These are phyloP conservation scores for Boeremia lycopersici DNA, from an alignment of 2,329 filamentous ascomycete species.

Conservation along the genomic window DNA sequence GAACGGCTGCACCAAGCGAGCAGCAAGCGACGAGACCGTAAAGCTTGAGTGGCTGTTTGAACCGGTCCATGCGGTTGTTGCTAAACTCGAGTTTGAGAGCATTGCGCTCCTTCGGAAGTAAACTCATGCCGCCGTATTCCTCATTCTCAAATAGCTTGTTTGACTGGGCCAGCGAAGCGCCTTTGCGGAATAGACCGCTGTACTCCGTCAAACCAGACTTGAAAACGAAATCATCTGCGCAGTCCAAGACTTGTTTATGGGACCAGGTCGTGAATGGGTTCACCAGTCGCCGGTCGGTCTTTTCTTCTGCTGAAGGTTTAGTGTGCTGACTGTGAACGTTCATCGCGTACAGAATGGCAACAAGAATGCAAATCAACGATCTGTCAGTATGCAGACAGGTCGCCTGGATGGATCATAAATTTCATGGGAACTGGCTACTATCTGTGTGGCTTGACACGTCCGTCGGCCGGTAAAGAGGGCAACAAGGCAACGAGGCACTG, in stretches of 20 bases:
- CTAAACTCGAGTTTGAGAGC: not conserved
- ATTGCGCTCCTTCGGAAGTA: not conserved
- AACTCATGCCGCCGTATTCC: not conserved
- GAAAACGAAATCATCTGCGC: not conserved
- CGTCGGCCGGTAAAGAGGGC: not conserved
- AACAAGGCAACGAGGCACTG: not conserved
- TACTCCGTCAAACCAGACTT: not conserved
- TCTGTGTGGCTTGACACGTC: not conserved
- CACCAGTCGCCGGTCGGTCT: not conserved
- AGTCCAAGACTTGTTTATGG: not conserved
- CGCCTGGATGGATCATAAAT: not conserved
- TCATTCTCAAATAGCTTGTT: not conserved
- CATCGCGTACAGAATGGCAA: not conserved
- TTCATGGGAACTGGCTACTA: not conserved
- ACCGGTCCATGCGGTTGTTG: constrained; percentile 23
- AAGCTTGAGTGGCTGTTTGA: constrained; percentile 29
- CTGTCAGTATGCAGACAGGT: too few relatives aligned
- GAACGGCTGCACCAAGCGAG: constrained; percentile 28
- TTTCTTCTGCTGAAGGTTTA: not conserved
- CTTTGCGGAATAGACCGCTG: not conserved
- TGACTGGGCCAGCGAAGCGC: not conserved
- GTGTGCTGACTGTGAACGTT: not conserved
- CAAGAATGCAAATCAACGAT: too few relatives aligned
- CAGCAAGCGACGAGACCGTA: constrained; percentile 28
- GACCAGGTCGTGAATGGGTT: not conserved